Percentiles rank a stretch among this genome's conserved stretches.
Evolutionary conservation across 257 asterid genomes (phyloP).

Genomic region (Pogostemon cablin): DNA sequence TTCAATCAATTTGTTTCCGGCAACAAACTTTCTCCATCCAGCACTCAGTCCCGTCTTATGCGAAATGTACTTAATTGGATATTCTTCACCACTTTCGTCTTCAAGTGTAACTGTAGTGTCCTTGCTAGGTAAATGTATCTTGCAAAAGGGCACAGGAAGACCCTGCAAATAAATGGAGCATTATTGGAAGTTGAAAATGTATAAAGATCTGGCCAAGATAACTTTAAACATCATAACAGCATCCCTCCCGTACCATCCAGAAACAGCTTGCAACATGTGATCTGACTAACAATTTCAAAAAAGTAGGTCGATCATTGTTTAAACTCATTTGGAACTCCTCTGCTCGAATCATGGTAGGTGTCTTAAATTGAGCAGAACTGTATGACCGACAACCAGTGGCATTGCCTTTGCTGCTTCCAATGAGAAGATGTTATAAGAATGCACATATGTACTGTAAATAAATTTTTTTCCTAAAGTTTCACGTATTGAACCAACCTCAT

Average conservation of each 20-base stretch:
- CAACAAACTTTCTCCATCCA: constrained; percentile 88
- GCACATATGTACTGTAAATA: constrained; percentile 7
- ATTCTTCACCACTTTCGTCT: constrained; percentile 69
- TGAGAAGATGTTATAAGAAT: constrained; percentile 18
- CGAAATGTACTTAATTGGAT: constrained; percentile 67
- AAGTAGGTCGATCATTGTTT: constrained; percentile 65
- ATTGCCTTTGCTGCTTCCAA: constrained; percentile 49
- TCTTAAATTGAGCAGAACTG: constrained; percentile 48
- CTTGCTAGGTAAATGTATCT: constrained; percentile 59
- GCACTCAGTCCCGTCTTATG: constrained; percentile 91
- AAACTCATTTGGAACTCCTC: constrained; percentile 75
- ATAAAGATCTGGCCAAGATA: constrained; percentile 18
- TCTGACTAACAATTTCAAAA: constrained; percentile 68
- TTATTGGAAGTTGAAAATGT: constrained; percentile 21
- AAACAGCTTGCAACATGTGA: constrained; percentile 95
- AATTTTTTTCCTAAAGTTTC: constrained; percentile 16
- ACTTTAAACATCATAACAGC: constrained; percentile 12
- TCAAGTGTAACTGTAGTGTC: constrained; percentile 63
- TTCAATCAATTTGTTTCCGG: constrained; percentile 74
- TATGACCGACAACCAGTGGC: constrained; percentile 46
- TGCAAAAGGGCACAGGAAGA: constrained; percentile 89
- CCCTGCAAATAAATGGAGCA: constrained; percentile 52
- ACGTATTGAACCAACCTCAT: constrained; percentile 48
- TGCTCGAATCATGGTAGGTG: constrained; percentile 82
- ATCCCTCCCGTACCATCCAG: constrained; percentile 76